Evolutionary conservation across 176 grass and related monocot genomes (phyloP).

Genomic region (Saccharum spontaneum): DNA sequence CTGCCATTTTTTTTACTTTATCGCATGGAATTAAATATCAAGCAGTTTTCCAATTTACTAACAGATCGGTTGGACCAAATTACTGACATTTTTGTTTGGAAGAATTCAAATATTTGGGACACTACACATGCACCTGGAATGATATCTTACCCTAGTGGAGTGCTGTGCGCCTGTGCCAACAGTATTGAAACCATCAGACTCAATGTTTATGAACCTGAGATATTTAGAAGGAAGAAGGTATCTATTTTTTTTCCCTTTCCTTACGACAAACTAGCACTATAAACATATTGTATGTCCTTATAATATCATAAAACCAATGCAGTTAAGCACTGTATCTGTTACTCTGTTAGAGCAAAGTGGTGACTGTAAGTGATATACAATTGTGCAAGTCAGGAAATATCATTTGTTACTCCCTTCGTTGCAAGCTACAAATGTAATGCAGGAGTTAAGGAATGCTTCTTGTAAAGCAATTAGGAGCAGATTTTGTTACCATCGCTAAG

Average conservation of each 20-base stretch:
- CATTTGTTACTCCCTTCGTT: background rate
- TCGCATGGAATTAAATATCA: background rate
- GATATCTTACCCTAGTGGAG: background rate
- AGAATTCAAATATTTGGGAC: background rate
- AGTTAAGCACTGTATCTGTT: background rate
- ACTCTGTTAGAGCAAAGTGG: background rate
- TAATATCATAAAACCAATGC: slow-evolving; percentile 11
- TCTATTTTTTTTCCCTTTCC: background rate
- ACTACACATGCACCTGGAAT: background rate
- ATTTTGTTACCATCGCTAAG: background rate
- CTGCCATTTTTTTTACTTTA: background rate
- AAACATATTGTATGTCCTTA: background rate
- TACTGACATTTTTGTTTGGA: background rate
- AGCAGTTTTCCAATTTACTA: background rate
- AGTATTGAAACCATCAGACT: background rate
- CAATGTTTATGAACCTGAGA: background rate
- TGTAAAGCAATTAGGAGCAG: background rate
- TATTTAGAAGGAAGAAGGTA: background rate
- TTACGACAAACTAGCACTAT: background rate
- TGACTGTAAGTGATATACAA: background rate
- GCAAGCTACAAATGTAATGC: background rate
- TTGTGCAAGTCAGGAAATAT: background rate
- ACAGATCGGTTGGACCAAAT: background rate
- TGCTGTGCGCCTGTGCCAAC: background rate
- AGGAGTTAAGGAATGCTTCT: background rate